These are phyloP conservation scores for Chrysopogon serrulatus DNA, from an alignment of 176 grass and related monocot species.

Conservation along the genomic window DNA sequence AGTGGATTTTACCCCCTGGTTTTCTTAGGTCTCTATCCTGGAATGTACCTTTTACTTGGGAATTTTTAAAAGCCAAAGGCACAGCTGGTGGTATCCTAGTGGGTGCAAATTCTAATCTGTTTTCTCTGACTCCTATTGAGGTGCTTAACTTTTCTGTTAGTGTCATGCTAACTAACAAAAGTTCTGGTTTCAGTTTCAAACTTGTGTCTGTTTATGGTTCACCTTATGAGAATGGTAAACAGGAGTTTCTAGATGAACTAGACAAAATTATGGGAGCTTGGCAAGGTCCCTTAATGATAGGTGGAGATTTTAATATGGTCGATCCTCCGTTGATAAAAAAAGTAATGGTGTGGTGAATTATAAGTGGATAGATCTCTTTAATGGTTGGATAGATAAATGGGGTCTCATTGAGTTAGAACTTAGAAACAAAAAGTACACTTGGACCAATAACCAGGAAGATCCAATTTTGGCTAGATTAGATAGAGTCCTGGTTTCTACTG, in stretches of 20 bases:
- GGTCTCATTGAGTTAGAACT: fast-evolving
- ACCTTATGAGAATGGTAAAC: not conserved
- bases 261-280: fast-evolving
- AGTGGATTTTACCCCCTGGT: too few relatives aligned
- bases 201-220: not conserved
- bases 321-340: fast-evolving
- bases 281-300: fast-evolving
- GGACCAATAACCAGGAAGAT: not conserved
- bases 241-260: not conserved
- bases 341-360: not conserved
- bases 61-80: too few relatives aligned
- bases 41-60: too few relatives aligned
- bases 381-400: not conserved
- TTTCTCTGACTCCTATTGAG: too few relatives aligned
- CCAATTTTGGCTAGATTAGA: not conserved
- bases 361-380: not conserved
- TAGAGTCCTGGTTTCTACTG: fast-evolving
- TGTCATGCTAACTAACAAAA: not conserved
- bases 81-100: too few relatives aligned
- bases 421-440: fast-evolving
- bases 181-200: not conserved
- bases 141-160: not conserved
- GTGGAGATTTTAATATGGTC: not conserved
- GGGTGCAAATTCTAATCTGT: too few relatives aligned
- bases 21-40: too few relatives aligned